A percentile compares a stretch with the other conserved stretches of the same genome.
phyloP scores from a whole-genome alignment of 768 basidiomycete species.

The Psilocybe cyanescens region DNA sequence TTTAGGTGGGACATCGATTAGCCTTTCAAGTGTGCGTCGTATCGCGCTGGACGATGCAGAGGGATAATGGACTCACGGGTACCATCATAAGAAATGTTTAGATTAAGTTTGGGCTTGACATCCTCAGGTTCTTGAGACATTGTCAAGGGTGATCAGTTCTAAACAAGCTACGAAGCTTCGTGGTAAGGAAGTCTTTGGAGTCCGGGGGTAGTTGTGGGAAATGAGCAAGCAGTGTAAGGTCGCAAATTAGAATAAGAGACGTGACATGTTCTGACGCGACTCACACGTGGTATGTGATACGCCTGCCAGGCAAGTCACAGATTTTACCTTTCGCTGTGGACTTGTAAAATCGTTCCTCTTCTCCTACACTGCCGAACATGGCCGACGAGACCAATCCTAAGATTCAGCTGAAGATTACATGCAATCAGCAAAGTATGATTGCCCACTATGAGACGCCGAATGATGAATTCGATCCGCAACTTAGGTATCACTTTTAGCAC shows the following conservation, averaged over 20 bases:
- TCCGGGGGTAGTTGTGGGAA: neutral
- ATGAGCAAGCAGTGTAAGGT: neutral
- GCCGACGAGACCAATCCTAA: slow-evolving; percentile 12
- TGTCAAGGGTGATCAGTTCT: neutral
- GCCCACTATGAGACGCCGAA: neutral
- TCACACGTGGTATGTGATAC: neutral
- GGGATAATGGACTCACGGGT: slow-evolving; percentile 40
- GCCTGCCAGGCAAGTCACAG: neutral
- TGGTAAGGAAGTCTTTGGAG: neutral
- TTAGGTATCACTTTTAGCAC: slow-evolving; percentile 21
- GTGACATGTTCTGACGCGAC: slow-evolving; percentile 8
- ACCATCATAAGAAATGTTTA: slow-evolving; percentile 60
- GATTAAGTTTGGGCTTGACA: slow-evolving; percentile 72
- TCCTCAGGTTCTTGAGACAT: slow-evolving; percentile 62
- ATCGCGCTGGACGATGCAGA: neutral
- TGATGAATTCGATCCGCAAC: neutral
- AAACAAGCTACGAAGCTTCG: neutral
- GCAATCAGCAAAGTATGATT: slow-evolving; percentile 18
- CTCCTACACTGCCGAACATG: neutral
- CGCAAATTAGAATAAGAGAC: neutral
- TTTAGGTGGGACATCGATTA: neutral
- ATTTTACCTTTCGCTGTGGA: too few species aligned
- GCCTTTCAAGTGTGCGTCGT: neutral
- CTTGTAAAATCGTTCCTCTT: neutral
- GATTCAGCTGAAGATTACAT: slow-evolving; percentile 19